Conservation (phyloP, 345 rosid genomes). For the Ceriops tagal region DNA sequence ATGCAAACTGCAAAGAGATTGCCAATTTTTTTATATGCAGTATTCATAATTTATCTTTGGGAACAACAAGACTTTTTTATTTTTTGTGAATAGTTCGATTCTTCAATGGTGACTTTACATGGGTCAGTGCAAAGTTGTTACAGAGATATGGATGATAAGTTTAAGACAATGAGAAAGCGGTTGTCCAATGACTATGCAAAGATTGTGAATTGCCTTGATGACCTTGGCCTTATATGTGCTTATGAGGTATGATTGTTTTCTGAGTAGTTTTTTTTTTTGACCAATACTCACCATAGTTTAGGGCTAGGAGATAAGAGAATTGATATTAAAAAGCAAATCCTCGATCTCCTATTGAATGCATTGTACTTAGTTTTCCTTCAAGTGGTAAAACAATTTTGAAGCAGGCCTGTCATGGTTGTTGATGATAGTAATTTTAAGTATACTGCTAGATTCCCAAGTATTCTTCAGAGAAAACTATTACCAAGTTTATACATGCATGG, state of each 20-base stretch:
- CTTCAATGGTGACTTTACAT: constrained; percentile 40
- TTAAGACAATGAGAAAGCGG: constrained; percentile 38
- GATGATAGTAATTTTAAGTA: too few species aligned
- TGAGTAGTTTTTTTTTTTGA: constrained; percentile 7
- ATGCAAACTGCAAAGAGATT: not conserved
- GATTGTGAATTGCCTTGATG: constrained; percentile 71
- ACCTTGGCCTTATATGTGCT: constrained; percentile 81
- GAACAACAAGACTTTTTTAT: constrained; percentile 15
- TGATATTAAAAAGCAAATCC: not conserved
- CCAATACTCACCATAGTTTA: not conserved
- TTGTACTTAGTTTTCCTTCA: not conserved
- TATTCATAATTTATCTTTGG: constrained; percentile 10
- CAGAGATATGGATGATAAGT: constrained; percentile 47
- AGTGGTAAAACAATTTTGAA: too few species aligned
- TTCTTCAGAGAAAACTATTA: too few species aligned
- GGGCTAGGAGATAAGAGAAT: not conserved
- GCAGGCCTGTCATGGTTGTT: too few species aligned
- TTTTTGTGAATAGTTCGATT: constrained; percentile 54
- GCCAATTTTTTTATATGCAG: not conserved
- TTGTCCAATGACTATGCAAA: constrained; percentile 50
- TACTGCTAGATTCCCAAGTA: too few species aligned
- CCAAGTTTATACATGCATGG: too few species aligned
- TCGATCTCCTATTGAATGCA: not conserved
- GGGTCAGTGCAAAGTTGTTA: constrained; percentile 31
- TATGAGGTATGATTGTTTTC: constrained; percentile 54